Percentiles rank a stretch among this genome's conserved stretches.
Conservation (phyloP, 2,329 filamentous ascomycete species). For the Capronia epimyces region DNA sequence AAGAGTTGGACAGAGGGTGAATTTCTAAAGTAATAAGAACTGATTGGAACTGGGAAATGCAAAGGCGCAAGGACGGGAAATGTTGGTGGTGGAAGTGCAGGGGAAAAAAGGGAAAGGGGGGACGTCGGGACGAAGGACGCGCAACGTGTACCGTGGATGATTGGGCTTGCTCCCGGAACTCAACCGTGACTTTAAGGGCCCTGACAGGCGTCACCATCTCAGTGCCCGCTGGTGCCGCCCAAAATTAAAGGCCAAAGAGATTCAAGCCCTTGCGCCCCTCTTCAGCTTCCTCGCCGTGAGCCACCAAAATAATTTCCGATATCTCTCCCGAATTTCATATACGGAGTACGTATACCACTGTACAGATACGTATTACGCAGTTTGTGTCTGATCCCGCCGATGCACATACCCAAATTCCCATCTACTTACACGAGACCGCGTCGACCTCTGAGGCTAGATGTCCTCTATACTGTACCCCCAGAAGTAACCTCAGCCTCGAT, state of each 20-base stretch:
- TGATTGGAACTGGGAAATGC: constrained; percentile 6
- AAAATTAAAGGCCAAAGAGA: neutral
- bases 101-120: constrained; percentile 2
- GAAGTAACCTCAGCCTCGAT: no score
- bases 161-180: constrained; percentile 4
- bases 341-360: no score
- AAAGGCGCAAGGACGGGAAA: neutral
- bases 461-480: no score
- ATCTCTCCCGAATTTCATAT: constrained; percentile 2
- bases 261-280: neutral
- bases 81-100: neutral
- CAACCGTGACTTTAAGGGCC: neutral
- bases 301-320: constrained; percentile 15
- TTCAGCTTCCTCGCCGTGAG: neutral
- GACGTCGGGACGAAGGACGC: constrained; percentile 3
- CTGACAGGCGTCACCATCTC: constrained; percentile 16
- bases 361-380: no score
- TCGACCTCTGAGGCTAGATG: no score
- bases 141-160: constrained; percentile 1
- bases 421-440: no score
- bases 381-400: no score
- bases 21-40: neutral
- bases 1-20: neutral
- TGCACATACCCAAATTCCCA: no score
- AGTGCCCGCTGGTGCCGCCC: neutral